Conservation (phyloP, 108 stramenopile genomes). For the Thalassiosira profunda region DNA sequence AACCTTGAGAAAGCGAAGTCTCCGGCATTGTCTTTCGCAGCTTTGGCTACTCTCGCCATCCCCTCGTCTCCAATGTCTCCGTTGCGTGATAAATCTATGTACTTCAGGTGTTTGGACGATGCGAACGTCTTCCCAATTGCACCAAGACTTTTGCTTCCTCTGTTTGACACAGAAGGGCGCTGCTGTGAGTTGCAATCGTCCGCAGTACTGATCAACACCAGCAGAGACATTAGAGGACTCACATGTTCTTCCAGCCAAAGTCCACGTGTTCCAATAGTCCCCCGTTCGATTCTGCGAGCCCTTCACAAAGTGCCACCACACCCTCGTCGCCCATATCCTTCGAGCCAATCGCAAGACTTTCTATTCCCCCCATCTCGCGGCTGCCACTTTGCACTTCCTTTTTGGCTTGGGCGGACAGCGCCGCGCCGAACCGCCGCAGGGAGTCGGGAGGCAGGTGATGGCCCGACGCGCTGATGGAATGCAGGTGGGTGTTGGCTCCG, state of each 20-base stretch:
- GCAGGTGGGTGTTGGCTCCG: conserved; percentile 56
- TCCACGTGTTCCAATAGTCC: conserved; percentile 51
- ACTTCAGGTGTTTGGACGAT: conserved; percentile 16
- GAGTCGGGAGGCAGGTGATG: conserved; percentile 56
- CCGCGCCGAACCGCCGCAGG: conserved; percentile 57
- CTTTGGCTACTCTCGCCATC: conserved; percentile 18
- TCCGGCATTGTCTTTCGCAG: conserved; percentile 13
- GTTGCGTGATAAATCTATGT: conserved; percentile 59
- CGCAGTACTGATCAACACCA: background rate
- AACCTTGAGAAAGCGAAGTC: conserved; percentile 25
- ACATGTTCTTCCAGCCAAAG: conserved; percentile 69
- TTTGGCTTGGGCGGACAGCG: conserved; percentile 36
- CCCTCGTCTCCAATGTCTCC: conserved; percentile 40
- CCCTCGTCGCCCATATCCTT: conserved; percentile 73
- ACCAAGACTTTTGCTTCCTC: conserved; percentile 25
- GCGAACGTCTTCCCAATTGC: conserved; percentile 47
- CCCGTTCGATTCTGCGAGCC: conserved; percentile 31
- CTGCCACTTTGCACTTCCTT: background rate
- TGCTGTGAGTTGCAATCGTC: background rate
- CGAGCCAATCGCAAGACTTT: conserved; percentile 67
- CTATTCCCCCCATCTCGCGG: conserved; percentile 21
- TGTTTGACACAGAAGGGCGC: background rate
- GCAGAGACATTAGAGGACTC: background rate
- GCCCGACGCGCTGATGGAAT: conserved; percentile 73
- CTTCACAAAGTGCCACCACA: conserved; percentile 59